These are phyloP conservation scores for Aspergillus ostianus DNA, from an alignment of 495 filamentous ascomycete species.

Conservation along the genomic window DNA sequence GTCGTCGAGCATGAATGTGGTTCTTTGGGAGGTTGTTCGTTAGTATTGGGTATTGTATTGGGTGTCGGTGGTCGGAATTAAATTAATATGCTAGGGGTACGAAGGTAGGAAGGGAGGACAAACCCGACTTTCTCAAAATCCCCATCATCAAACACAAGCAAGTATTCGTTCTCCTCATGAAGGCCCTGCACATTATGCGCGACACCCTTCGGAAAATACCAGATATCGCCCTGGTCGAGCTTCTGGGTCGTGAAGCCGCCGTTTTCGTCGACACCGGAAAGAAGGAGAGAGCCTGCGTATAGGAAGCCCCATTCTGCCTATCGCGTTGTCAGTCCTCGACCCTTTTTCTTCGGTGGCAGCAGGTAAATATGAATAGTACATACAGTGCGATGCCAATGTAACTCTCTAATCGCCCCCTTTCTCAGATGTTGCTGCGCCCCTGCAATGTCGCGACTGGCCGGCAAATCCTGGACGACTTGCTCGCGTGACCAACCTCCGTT, in stretches of 20 bases:
- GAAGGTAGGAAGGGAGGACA: conserved; percentile 6
- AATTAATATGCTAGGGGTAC: too few species aligned
- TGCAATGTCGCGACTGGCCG: conserved; percentile 58
- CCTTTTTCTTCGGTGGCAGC: too few species aligned
- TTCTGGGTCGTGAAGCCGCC: conserved; percentile 53
- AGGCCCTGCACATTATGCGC: conserved; percentile 59
- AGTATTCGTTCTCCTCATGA: conserved; percentile 62
- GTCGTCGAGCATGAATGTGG: conserved; percentile 63
- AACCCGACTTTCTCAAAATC: conserved; percentile 44
- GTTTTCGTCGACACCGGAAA: conserved; percentile 60
- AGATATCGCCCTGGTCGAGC: conserved; percentile 60
- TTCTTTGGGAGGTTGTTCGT: conserved; percentile 27
- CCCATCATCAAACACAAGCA: conserved; percentile 65
- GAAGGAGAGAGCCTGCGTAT: conserved; percentile 53
- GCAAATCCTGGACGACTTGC: conserved; percentile 60
- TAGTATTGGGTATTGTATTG: too few species aligned
- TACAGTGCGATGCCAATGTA: conserved; percentile 66
- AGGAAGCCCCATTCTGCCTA: conserved; percentile 67
- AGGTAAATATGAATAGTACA: neutral
- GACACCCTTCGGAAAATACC: conserved; percentile 66
- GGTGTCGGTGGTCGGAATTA: too few species aligned
- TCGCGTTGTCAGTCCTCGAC: neutral
- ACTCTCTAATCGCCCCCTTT: conserved; percentile 60
- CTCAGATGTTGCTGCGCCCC: conserved; percentile 63
- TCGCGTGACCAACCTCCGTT: conserved; percentile 63